Evolutionary conservation across 768 basidiomycete species (phyloP).

Genomic region (Termitomyces eurrhizus): DNA sequence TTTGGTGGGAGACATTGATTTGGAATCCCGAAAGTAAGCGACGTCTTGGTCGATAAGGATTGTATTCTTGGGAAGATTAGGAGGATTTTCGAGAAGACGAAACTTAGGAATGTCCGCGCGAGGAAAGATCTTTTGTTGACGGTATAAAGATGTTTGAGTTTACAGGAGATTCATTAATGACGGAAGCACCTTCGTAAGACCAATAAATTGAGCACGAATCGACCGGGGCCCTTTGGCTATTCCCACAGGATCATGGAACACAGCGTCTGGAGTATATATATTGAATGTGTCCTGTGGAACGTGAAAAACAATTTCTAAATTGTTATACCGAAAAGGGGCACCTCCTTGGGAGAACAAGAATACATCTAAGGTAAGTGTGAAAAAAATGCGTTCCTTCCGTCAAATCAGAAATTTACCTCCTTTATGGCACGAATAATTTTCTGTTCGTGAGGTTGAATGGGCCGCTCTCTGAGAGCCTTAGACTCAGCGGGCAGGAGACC

Average conservation of each 20-base stretch:
- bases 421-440: background rate
- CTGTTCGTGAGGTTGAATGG: background rate
- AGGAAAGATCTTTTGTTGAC: background rate
- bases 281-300: background rate
- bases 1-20: background rate
- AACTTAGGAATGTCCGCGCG: background rate
- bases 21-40: background rate
- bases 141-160: background rate
- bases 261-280: background rate
- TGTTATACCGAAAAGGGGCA: background rate
- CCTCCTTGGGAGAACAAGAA: background rate
- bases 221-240: slow-evolving; percentile 2
- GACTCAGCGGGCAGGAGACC: background rate
- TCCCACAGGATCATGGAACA: slow-evolving; percentile 6
- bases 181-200: background rate
- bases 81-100: background rate
- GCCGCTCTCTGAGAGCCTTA: background rate
- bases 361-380: background rate
- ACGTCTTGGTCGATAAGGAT: slow-evolving; percentile 1
- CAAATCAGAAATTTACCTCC: background rate
- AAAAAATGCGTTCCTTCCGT: background rate
- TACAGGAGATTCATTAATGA: no score
- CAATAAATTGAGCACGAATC: slow-evolving; percentile 5
- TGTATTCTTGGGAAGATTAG: background rate
- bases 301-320: background rate